phyloP scores from a whole-genome alignment of 345 rosid genomes.

The Brassica carinata region DNA sequence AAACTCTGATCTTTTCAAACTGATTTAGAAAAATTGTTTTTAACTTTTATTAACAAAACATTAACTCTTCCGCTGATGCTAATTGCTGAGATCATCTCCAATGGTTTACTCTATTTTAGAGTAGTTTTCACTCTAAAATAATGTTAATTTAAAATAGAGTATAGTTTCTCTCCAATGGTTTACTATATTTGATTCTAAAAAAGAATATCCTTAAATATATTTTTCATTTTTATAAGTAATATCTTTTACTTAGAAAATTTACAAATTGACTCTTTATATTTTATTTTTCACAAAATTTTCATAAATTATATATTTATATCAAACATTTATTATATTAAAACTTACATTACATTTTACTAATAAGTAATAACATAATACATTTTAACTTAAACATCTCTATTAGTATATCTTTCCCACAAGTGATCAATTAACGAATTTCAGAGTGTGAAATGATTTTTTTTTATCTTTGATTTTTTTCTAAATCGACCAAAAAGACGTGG shows the following conservation, averaged over 20 bases:
- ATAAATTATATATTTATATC: too few relatives aligned
- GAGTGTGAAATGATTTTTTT: not conserved
- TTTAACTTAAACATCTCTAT: too few relatives aligned
- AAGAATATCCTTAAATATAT: too few relatives aligned
- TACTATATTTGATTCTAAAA: too few relatives aligned
- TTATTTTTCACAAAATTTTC: too few relatives aligned
- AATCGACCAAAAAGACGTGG: not conserved
- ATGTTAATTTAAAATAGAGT: not conserved
- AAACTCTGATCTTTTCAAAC: constrained; percentile 57
- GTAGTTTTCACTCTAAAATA: not conserved
- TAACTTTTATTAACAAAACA: not conserved
- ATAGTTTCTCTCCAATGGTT: too few relatives aligned
- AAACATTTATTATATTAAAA: too few relatives aligned
- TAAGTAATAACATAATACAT: too few relatives aligned
- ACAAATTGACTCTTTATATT: too few relatives aligned
- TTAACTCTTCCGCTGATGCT: not conserved
- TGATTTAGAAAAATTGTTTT: constrained; percentile 13
- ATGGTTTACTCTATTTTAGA: not conserved
- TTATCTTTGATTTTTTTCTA: not conserved
- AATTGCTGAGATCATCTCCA: not conserved
- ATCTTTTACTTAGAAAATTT: too few relatives aligned
- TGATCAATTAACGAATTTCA: not conserved
- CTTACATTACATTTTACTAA: not conserved
- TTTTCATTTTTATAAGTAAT: too few relatives aligned
- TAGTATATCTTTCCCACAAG: too few relatives aligned